These are phyloP conservation scores for Cephaloascus albidus DNA, from an alignment of 805 yeast genomes.

Conservation along the genomic window DNA sequence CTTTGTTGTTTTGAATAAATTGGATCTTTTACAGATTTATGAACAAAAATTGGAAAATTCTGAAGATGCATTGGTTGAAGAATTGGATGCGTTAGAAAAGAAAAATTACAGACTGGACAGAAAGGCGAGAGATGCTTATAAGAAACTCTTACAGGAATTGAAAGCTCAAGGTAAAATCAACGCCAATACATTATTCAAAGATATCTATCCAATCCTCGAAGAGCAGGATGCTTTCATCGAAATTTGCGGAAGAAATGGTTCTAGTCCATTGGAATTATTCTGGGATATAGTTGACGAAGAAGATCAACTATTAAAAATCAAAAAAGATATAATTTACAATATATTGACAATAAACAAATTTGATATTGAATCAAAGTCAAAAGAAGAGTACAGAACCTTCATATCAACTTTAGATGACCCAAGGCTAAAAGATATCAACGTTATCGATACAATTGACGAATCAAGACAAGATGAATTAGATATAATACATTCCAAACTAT, in stretches of 20 bases:
- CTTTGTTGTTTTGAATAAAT: slow-evolving; percentile 37
- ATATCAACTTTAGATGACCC: neutral
- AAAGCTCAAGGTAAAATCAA: slow-evolving; percentile 20
- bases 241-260: slow-evolving; percentile 68
- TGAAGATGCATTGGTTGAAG: slow-evolving; percentile 18
- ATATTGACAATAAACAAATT: slow-evolving; percentile 26
- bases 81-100: slow-evolving; percentile 16
- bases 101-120: slow-evolving; percentile 49
- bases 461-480: slow-evolving; percentile 13
- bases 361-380: slow-evolving; percentile 9
- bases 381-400: neutral
- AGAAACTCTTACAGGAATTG: slow-evolving; percentile 29
- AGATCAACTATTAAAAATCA: slow-evolving; percentile 42
- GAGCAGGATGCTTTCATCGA: slow-evolving; percentile 49
- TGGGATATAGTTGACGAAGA: slow-evolving; percentile 66
- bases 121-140: slow-evolving; percentile 54
- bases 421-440: slow-evolving; percentile 14
- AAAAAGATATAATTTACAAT: slow-evolving; percentile 50
- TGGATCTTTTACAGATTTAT: slow-evolving; percentile 53
- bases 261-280: slow-evolving; percentile 67
- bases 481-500: slow-evolving; percentile 17
- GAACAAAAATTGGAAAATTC: slow-evolving; percentile 17
- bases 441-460: slow-evolving; percentile 5
- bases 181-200: slow-evolving; percentile 52
- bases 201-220: slow-evolving; percentile 39